Base-by-base conservation (phyloP, 176 grass and related monocot genomes). In the Areca catechu region DNA sequence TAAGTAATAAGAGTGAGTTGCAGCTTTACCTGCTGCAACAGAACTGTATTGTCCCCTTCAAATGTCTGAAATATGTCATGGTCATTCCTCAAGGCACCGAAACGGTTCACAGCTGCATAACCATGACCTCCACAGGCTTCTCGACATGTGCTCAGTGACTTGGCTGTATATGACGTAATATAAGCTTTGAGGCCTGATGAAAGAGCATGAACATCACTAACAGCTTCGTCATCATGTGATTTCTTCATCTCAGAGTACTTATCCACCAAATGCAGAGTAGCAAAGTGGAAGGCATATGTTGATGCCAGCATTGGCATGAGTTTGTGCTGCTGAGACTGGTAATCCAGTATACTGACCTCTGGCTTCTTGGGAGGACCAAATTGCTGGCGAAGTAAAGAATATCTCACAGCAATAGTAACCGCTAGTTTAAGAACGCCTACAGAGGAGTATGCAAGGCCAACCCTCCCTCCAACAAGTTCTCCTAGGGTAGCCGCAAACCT, bases 1-100 rank as follows among this genome's bases (percentile, higher is more conserved):
- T 16, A 10, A 27, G 54, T 29, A 21, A 5, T 20, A 48, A 63
- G 28, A 20, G 53, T 52, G 67, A 51, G 51, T 78, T 55, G 18
- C 28, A 34, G 25, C 51, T 22, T 58, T 88, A 98, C 93, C 84
- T 98, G 93, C 71, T 92, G 93, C 58, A 92, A 62, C 62, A 98
- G 84, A 80, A 98, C 93, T 7, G 93, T 98, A 66, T 98, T 98
- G 53, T 98, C 93, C 25, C 93, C 93, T 79, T 98, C 93, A 70
- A 98, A 98, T 18, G 93, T 98, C 66, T 98, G 93, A 71, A 98
- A 98, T 81, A 98, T 98, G 73, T 98, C 93, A 80, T 98, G 93
- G 75, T 98, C 93, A 72, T 85, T 92, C 25, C 93, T 73, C 58
- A 98, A 61, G 53, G 69, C 72, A 52, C 93, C 93, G 61, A 97